Conservation (phyloP, 768 basidiomycete genomes). For the Tulasnella sp. region DNA sequence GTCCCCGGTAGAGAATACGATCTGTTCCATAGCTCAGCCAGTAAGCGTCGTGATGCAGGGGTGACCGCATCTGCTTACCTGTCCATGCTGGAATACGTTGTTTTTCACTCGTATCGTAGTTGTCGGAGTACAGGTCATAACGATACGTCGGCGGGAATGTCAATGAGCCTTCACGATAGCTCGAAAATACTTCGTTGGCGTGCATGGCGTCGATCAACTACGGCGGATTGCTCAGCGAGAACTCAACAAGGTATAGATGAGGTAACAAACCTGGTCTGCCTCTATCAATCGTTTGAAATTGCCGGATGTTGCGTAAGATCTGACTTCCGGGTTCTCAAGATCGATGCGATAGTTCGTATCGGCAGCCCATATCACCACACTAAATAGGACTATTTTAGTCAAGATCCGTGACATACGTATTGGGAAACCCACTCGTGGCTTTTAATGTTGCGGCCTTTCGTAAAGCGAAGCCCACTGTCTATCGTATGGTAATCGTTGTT, state of each 20-base stretch:
- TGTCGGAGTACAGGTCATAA: constrained; percentile 76
- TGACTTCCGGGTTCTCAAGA: constrained; percentile 75
- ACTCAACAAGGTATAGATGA: not conserved
- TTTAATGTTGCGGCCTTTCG: constrained; percentile 80
- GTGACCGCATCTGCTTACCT: constrained; percentile 48
- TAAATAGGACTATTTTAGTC: constrained; percentile 37
- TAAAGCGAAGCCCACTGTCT: constrained; percentile 74
- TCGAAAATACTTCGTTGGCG: constrained; percentile 65
- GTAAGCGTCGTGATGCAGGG: constrained; percentile 48
- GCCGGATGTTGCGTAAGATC: constrained; percentile 58
- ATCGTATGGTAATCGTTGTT: constrained; percentile 93
- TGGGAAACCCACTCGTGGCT: constrained; percentile 74
- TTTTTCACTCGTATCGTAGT: constrained; percentile 95
- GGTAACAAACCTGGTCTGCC: constrained; percentile 72
- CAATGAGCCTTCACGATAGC: constrained; percentile 85
- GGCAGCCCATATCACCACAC: constrained; percentile 89
- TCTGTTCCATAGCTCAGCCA: constrained; percentile 49
- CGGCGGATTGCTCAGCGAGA: not conserved
- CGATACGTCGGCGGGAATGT: constrained; percentile 95
- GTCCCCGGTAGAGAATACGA: constrained; percentile 83
- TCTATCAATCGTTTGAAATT: constrained; percentile 71
- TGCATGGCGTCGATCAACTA: constrained; percentile 75
- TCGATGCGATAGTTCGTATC: constrained; percentile 96
- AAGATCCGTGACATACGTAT: not conserved
- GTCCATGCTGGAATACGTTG: constrained; percentile 97